Conservation (phyloP, 495 filamentous ascomycete genomes). For the Pyronema omphalodes region DNA sequence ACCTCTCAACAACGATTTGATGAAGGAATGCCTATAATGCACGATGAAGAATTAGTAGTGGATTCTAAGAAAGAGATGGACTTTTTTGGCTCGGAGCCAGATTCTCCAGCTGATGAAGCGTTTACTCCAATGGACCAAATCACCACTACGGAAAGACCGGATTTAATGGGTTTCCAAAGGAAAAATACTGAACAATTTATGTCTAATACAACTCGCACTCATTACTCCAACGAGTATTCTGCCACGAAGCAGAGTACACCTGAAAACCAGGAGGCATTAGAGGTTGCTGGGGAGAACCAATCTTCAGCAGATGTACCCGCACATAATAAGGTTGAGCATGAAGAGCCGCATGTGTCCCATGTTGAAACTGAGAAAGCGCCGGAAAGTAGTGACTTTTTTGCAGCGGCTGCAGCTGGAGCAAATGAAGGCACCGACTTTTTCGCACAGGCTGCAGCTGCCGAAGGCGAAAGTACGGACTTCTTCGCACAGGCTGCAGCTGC, state of each 20-base stretch:
- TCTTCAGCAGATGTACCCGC: slow-evolving; percentile 1
- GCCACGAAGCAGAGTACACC: slow-evolving; percentile 20
- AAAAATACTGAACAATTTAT: slow-evolving; percentile 44
- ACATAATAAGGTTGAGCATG: background rate
- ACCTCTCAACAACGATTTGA: slow-evolving; percentile 30
- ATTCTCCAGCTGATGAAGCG: slow-evolving; percentile 32
- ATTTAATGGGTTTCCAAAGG: slow-evolving; percentile 27
- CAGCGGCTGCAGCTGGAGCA: slow-evolving; percentile 14
- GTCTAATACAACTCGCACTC: slow-evolving; percentile 16
- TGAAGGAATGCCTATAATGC: slow-evolving; percentile 41
- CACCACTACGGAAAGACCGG: background rate
- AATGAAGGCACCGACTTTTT: slow-evolving; percentile 32
- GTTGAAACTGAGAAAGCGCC: background rate
- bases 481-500: slow-evolving; percentile 15
- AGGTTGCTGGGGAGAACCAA: no score
- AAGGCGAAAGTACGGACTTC: no score
- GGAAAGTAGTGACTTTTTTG: slow-evolving; percentile 6
- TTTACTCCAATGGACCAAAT: slow-evolving; percentile 4
- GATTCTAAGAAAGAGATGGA: slow-evolving; percentile 3
- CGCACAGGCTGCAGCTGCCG: no score
- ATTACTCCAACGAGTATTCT: slow-evolving; percentile 20
- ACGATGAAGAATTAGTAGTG: slow-evolving; percentile 13
- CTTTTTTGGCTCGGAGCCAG: slow-evolving; percentile 11
- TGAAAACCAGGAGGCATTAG: slow-evolving; percentile 8
- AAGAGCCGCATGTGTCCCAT: background rate